Conservation (phyloP, 2,329 filamentous ascomycete genomes). For the Aspergillus vadensis region DNA sequence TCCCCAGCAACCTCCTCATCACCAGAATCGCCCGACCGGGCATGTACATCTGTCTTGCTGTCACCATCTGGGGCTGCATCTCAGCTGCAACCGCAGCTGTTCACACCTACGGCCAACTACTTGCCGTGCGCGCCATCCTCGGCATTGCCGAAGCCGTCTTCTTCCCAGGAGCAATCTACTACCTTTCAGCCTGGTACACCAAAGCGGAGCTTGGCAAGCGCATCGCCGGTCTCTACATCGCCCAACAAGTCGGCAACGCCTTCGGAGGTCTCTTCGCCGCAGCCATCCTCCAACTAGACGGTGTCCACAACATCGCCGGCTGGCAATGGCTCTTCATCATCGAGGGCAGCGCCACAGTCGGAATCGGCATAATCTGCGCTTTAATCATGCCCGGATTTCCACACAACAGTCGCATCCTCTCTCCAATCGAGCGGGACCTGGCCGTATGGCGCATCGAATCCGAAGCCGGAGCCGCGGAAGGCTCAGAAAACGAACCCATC, state of each 20-base stretch:
- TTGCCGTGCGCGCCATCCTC: conserved; percentile 60
- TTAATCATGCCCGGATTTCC: conserved; percentile 45
- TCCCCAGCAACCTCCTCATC: conserved; percentile 54
- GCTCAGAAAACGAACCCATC: conserved; percentile 35
- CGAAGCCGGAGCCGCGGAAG: conserved; percentile 45
- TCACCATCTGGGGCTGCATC: conserved; percentile 63
- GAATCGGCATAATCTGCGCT: conserved; percentile 34
- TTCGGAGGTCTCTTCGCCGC: conserved; percentile 32
- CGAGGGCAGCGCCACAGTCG: conserved; percentile 30
- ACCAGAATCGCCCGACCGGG: conserved; percentile 55
- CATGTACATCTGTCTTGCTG: conserved; percentile 55
- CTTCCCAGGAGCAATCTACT: conserved; percentile 51
- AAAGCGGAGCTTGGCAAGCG: conserved; percentile 33
- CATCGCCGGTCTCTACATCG: conserved; percentile 35
- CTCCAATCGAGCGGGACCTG: conserved; percentile 22
- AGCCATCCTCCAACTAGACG: conserved; percentile 28
- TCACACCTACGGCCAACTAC: conserved; percentile 56
- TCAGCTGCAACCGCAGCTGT: conserved; percentile 59
- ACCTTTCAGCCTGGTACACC: conserved; percentile 46
- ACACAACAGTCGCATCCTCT: conserved; percentile 41
- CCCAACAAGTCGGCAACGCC: conserved; percentile 30
- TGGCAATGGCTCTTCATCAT: conserved; percentile 37
- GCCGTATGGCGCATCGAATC: conserved; percentile 33
- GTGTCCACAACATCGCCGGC: conserved; percentile 22
- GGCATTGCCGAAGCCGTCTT: conserved; percentile 66